Conservation (phyloP, 1,139 yeast species). For the Eremothecium coryli region DNA sequence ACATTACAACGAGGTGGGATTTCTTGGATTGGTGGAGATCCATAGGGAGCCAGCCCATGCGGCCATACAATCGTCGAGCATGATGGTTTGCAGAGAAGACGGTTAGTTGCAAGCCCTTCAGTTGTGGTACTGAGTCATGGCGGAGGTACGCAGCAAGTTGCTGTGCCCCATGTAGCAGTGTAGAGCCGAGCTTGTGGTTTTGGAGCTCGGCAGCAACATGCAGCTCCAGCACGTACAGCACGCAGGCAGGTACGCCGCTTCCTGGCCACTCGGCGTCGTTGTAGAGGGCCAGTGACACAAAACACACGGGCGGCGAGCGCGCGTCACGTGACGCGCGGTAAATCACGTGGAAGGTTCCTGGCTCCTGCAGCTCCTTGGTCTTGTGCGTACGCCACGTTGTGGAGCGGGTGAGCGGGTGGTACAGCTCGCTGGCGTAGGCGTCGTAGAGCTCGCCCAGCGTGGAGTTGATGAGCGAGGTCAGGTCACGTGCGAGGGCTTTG, state of each 20-base stretch:
- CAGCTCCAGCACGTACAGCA: slow-evolving; percentile 26
- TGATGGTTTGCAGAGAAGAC: slow-evolving; percentile 23
- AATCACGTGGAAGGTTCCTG: slow-evolving; percentile 21
- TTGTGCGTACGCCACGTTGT: slow-evolving; percentile 23
- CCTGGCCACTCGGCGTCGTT: slow-evolving; percentile 16
- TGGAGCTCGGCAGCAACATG: slow-evolving; percentile 16
- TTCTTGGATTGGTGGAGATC: no score
- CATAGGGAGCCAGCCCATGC: slow-evolving; percentile 11
- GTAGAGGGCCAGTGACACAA: slow-evolving; percentile 22
- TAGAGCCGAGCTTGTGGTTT: slow-evolving; percentile 17
- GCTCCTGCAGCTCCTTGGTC: slow-evolving; percentile 22
- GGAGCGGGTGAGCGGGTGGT: slow-evolving; percentile 8
- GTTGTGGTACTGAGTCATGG: slow-evolving; percentile 2
- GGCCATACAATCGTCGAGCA: slow-evolving; percentile 21
- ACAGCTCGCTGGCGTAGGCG: slow-evolving; percentile 8
- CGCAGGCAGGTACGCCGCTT: no score
- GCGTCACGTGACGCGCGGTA: slow-evolving; percentile 12
- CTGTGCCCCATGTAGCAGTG: slow-evolving; percentile 10
- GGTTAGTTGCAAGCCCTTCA: slow-evolving; percentile 22
- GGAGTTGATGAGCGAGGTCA: slow-evolving; percentile 13
- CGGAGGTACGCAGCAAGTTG: slow-evolving; percentile 4
- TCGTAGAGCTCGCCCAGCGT: slow-evolving; percentile 22
- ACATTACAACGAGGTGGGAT: not conserved
- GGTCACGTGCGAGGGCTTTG: slow-evolving; percentile 1
- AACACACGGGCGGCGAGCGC: slow-evolving; percentile 10